These are phyloP conservation scores for Penicillium coffeae DNA, from an alignment of 495 filamentous ascomycete species.

Conservation along the genomic window DNA sequence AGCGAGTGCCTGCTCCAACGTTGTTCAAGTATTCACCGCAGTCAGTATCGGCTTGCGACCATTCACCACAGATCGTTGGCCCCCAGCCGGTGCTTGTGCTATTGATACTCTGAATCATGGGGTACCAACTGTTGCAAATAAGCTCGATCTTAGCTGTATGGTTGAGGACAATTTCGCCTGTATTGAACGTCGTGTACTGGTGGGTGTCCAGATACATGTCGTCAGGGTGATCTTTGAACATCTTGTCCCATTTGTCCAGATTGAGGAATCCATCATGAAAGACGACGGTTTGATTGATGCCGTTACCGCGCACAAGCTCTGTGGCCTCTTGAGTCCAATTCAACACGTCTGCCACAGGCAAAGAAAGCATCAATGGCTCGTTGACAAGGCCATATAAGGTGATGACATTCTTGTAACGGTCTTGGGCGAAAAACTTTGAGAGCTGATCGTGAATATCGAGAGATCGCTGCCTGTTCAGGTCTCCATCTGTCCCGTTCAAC, in stretches of 20 bases:
- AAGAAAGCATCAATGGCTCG: constrained; percentile 73
- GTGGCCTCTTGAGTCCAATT: constrained; percentile 67
- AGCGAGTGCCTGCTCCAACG: constrained; percentile 81
- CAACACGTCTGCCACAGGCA: constrained; percentile 56
- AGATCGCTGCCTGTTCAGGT: constrained; percentile 63
- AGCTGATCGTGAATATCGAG: constrained; percentile 80
- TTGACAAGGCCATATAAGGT: constrained; percentile 83
- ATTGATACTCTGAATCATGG: constrained; percentile 68
- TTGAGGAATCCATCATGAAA: constrained; percentile 86
- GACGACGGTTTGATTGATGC: constrained; percentile 60
- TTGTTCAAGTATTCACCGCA: constrained; percentile 87
- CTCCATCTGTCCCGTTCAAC: constrained; percentile 69
- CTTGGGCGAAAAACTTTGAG: constrained; percentile 79
- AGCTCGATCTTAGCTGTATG: constrained; percentile 75
- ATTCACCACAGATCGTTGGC: constrained; percentile 96
- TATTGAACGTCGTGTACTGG: constrained; percentile 89
- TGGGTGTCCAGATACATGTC: constrained; percentile 82
- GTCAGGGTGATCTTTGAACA: constrained; percentile 49
- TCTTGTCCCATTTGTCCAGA: constrained; percentile 72
- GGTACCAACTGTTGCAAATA: constrained; percentile 80
- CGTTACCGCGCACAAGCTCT: constrained; percentile 63
- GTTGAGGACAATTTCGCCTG: constrained; percentile 64
- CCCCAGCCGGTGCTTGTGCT: constrained; percentile 79
- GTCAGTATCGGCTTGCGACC: constrained; percentile 97
- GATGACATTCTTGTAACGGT: constrained; percentile 78